Base-by-base conservation (phyloP, 108 stramenopile species). In the Nannochloropsis gaditana region DNA sequence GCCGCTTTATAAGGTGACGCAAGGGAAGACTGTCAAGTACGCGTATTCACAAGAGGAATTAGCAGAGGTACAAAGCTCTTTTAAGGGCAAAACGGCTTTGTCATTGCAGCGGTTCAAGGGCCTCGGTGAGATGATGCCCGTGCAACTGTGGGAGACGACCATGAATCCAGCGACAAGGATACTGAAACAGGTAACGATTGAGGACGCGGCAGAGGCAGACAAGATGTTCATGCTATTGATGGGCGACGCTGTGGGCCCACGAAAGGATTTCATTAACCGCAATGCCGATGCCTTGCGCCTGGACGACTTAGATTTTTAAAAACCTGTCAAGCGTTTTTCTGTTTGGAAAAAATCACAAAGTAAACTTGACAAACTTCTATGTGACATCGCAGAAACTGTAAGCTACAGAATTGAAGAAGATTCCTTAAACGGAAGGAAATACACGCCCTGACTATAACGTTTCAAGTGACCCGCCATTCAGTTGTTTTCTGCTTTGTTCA, bases 61-160 rank as follows among this genome's bases (percentile, higher is more conserved):
- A 83, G 87, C 93, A 9, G 88, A 84, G 1, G 87, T 85, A 50
- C 80, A 81, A 31, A 41, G 21, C 31, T 81, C 80, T 19, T 42
- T 81, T 41, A 81, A 19, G 9, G 41, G 41, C 11, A 81, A 81
- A 31, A 31, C 80, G 11, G 41, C 41, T 31, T 9, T 81, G 8
- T 42, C 84, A 9, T 41, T 87, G 17, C 90, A 91, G 89, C 80
- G 91, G 15, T 91, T 92, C 90, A 91, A 97, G 90, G 96, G 96
- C 10, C 85, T 97, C 31, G 96, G 96, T 9, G 96, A 97, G 89
- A 97, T 97, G 96, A 97, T 97, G 96, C 95, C 96, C 21, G 87
- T 93, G 82, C 95, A 97, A 88, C 91, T 97, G 81, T 97, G 96
- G 96, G 90, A 93, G 11, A 97, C 96, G 31, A 97, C 96, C 3